Conservation (phyloP, 257 asterid species). For the Nicotiana sylvestris region DNA sequence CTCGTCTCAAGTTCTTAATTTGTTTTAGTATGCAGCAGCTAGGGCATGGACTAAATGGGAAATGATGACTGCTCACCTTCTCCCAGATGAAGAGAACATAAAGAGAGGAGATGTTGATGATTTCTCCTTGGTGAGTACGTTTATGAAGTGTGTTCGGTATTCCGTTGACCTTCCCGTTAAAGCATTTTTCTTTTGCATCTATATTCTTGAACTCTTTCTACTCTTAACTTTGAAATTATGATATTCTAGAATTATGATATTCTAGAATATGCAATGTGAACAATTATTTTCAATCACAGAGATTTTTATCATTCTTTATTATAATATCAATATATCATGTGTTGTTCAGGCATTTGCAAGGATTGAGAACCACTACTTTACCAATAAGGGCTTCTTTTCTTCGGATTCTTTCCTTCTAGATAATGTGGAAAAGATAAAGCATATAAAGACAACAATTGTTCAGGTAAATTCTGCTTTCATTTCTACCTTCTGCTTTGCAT, state of each 20-base stretch:
- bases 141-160: neutral
- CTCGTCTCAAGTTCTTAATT: constrained; percentile 22
- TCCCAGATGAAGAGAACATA: constrained; percentile 62
- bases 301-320: neutral
- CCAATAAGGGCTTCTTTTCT: constrained; percentile 81
- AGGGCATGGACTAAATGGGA: constrained; percentile 99
- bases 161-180: neutral
- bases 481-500: constrained; percentile 1
- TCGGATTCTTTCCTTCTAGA: constrained; percentile 81
- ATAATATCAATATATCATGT: neutral
- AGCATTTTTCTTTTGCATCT: constrained; percentile 3
- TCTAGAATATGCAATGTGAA: neutral
- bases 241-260: neutral
- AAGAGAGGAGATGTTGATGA: constrained; percentile 78
- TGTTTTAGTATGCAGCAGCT: constrained; percentile 77
- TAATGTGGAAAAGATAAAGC: constrained; percentile 78
- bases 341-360: constrained; percentile 85
- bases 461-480: constrained; percentile 51
- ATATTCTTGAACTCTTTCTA: neutral
- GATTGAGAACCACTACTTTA: constrained; percentile 96
- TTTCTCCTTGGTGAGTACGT: constrained; percentile 81
- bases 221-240: neutral
- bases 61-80: constrained; percentile 93
- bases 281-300: neutral
- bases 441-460: constrained; percentile 73